These are phyloP conservation scores for Parathielavia hyrcaniae DNA, from an alignment of 495 filamentous ascomycete genomes.

Conservation along the genomic window DNA sequence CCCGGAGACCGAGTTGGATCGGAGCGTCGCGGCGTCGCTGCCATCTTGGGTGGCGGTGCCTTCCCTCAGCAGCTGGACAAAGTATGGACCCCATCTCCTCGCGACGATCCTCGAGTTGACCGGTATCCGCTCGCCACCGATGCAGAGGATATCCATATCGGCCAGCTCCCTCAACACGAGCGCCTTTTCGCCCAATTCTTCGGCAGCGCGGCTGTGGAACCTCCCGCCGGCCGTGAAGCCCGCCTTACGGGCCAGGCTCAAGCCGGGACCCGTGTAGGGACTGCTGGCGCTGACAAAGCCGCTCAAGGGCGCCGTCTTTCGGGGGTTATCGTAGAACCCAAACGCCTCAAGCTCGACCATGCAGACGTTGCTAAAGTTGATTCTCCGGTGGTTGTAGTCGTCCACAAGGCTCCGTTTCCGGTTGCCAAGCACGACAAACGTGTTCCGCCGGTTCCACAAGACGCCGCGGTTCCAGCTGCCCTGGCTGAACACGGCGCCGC, in stretches of 20 bases:
- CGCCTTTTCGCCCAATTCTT: slow-evolving; percentile 77
- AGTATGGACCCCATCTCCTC: slow-evolving; percentile 89
- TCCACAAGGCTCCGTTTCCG: slow-evolving; percentile 90
- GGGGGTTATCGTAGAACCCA: slow-evolving; percentile 91
- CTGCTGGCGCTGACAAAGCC: slow-evolving; percentile 75
- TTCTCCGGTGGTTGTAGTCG: slow-evolving; percentile 94
- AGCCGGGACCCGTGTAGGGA: slow-evolving; percentile 47
- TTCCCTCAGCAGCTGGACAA: slow-evolving; percentile 81
- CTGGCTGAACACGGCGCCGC: slow-evolving; percentile 87
- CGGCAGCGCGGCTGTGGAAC: slow-evolving; percentile 58
- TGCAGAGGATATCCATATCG: slow-evolving; percentile 95
- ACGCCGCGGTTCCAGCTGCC: slow-evolving; percentile 96
- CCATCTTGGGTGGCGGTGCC: slow-evolving; percentile 56
- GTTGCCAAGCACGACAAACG: slow-evolving; percentile 91
- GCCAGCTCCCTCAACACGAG: slow-evolving; percentile 73
- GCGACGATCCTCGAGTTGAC: slow-evolving; percentile 86
- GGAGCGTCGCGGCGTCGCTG: slow-evolving; percentile 42
- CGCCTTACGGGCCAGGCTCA: slow-evolving; percentile 54
- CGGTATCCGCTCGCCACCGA: slow-evolving; percentile 83
- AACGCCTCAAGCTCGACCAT: slow-evolving; percentile 96
- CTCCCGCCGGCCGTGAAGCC: slow-evolving; percentile 66
- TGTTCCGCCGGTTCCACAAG: slow-evolving; percentile 84
- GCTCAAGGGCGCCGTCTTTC: slow-evolving; percentile 66
- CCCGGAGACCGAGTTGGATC: slow-evolving; percentile 37
- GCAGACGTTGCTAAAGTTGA: slow-evolving; percentile 95